phyloP scores from a whole-genome alignment of 306 rosid species.

The Senna siamea region DNA sequence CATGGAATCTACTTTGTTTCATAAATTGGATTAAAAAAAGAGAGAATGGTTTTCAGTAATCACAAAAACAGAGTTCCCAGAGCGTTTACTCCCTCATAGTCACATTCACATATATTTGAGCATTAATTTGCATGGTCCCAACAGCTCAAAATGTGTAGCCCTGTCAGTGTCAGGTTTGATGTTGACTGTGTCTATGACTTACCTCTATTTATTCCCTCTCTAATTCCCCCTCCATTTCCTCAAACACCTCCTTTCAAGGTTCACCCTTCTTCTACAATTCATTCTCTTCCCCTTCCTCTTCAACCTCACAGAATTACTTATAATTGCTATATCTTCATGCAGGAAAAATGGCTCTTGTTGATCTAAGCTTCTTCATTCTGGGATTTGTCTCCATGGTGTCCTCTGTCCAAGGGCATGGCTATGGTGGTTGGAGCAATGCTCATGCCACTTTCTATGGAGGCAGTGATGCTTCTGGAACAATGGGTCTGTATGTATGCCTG shows the following conservation, averaged over 20 bases:
- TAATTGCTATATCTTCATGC: too few species aligned
- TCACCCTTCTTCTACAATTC: conserved; percentile 36
- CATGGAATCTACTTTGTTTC: not conserved
- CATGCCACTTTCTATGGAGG: conserved; percentile 93
- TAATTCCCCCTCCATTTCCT: conserved; percentile 53
- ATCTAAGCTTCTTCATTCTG: conserved; percentile 46
- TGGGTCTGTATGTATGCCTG: conserved; percentile 76
- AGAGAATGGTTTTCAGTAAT: conserved; percentile 26
- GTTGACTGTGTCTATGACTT: conserved; percentile 43
- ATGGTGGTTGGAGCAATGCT: conserved; percentile 72
- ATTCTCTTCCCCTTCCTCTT: not conserved
- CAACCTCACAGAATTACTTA: too few species aligned
- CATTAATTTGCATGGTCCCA: conserved; percentile 58
- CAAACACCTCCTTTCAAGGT: conserved; percentile 42
- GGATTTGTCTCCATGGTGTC: conserved; percentile 49
- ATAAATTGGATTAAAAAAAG: conserved; percentile 10
- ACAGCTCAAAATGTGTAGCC: conserved; percentile 45
- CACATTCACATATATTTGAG: not conserved
- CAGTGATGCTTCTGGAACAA: conserved; percentile 86
- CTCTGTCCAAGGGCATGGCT: conserved; percentile 50
- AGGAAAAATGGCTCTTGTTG: conserved; percentile 51
- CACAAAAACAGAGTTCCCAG: conserved; percentile 32
- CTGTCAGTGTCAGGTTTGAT: conserved; percentile 43
- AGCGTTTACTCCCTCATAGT: conserved; percentile 32
- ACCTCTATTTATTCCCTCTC: conserved; percentile 69